Conservation (phyloP, 1,139 yeast genomes). For the Candida sp. region DNA sequence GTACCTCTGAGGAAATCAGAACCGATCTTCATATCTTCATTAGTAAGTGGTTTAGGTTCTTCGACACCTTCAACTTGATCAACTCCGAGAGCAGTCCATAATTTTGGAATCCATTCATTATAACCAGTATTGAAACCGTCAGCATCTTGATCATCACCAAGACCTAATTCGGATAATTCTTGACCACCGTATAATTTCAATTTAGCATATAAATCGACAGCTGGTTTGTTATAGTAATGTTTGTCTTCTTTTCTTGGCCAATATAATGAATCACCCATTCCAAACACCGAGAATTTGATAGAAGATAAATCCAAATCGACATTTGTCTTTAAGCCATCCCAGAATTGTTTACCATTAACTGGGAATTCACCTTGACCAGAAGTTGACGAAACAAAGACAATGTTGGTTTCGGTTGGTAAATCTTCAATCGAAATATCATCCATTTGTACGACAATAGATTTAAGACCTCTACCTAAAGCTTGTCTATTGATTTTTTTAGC, state of each 20-base stretch:
- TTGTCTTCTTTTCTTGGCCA: conserved; percentile 98
- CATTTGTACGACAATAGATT: conserved; percentile 74
- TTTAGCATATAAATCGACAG: conserved; percentile 65
- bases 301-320: conserved; percentile 72
- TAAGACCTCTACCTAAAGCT: conserved; percentile 84
- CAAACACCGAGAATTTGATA: conserved; percentile 74
- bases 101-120: conserved; percentile 76
- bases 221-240: conserved; percentile 93
- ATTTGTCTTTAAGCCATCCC: conserved; percentile 77
- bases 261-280: conserved; percentile 90
- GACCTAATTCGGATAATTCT: conserved; percentile 70
- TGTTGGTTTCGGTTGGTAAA: conserved; percentile 74
- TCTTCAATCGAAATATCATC: conserved; percentile 85
- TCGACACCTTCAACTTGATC: conserved; percentile 81
- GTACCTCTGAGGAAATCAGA: conserved; percentile 92
- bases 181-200: conserved; percentile 70
- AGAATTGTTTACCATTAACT: conserved; percentile 85
- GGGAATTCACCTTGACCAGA: conserved; percentile 99
- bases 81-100: conserved; percentile 91
- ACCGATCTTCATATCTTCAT: conserved; percentile 90
- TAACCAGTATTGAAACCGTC: conserved; percentile 93
- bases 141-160: conserved; percentile 97
- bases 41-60: conserved; percentile 94
- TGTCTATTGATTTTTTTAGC: conserved; percentile 83
- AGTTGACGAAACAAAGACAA: conserved; percentile 81